Percentiles rank a stretch among this genome's conserved stretches.
Evolutionary conservation across 2,329 filamentous ascomycete species (phyloP).

Genomic region (Penicillium sumatraense): DNA sequence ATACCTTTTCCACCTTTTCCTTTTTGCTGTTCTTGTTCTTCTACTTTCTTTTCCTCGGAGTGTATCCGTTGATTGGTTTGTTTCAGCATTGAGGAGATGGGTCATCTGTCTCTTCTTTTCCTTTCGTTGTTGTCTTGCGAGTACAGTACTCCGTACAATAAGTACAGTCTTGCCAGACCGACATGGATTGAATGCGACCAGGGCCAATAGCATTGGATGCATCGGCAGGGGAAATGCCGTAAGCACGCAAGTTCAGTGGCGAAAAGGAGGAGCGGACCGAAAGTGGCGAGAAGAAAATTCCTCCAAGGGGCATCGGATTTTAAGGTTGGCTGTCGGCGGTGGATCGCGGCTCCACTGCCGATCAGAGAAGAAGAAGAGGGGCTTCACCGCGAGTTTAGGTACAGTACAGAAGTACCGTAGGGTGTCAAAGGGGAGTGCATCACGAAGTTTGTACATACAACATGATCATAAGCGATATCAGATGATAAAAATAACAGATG

Average conservation of each 20-base stretch:
- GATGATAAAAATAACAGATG: too few relatives aligned
- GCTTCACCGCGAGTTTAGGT: constrained; percentile 11
- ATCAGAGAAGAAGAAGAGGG: constrained; percentile 8
- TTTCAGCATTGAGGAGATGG: not conserved
- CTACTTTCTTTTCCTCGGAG: not conserved
- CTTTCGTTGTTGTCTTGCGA: not conserved
- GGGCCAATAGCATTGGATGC: not conserved
- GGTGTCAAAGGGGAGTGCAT: not conserved
- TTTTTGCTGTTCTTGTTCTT: not conserved
- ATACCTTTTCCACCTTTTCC: too few relatives aligned
- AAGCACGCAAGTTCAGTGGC: constrained; percentile 2
- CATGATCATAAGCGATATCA: not conserved
- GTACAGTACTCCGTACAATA: not conserved
- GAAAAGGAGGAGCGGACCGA: not conserved
- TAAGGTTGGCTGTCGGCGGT: constrained; percentile 21
- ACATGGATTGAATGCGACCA: not conserved
- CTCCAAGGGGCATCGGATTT: constrained; percentile 5
- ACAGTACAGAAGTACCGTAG: too few relatives aligned
- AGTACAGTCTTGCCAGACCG: not conserved
- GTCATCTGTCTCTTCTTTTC: too few relatives aligned
- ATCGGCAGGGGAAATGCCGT: not conserved
- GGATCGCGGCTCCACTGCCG: constrained; percentile 19
- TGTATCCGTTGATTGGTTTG: too few relatives aligned
- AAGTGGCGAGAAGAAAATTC: constrained; percentile 2
- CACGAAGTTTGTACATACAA: not conserved